These are phyloP conservation scores for Strobilomyces echinocephalus DNA, from an alignment of 768 basidiomycete species.

Conservation along the genomic window DNA sequence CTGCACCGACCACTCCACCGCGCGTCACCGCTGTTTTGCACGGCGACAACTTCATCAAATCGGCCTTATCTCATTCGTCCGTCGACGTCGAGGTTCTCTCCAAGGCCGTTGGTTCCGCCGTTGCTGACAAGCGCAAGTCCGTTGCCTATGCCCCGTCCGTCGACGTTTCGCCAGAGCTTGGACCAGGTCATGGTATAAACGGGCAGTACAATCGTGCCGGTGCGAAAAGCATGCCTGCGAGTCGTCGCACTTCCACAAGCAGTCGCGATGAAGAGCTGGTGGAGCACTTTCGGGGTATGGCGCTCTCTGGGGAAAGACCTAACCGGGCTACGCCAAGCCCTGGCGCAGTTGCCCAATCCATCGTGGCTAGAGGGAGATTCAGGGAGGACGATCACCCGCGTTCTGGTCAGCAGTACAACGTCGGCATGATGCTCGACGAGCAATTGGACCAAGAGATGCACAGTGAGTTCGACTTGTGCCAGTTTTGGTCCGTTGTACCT, in stretches of 20 bases:
- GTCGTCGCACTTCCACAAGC: constrained; percentile 84
- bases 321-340: constrained; percentile 53
- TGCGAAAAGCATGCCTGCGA: constrained; percentile 91
- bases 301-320: constrained; percentile 60
- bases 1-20: constrained; percentile 84
- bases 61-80: constrained; percentile 43
- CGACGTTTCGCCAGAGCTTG: constrained; percentile 66
- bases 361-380: constrained; percentile 51
- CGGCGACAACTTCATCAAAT: constrained; percentile 46
- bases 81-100: constrained; percentile 62
- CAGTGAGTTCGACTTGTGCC: constrained; percentile 47
- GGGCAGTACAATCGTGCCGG: constrained; percentile 66
- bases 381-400: constrained; percentile 54
- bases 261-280: constrained; percentile 81
- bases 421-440: constrained; percentile 89
- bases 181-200: constrained; percentile 39
- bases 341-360: constrained; percentile 47
- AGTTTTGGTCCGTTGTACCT: constrained; percentile 12
- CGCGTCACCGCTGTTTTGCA: constrained; percentile 69
- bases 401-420: constrained; percentile 65
- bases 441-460: constrained; percentile 94
- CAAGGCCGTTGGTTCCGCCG: constrained; percentile 62
- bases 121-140: constrained; percentile 77
- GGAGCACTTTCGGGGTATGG: constrained; percentile 67
- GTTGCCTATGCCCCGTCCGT: constrained; percentile 80